Conservation (phyloP, 306 rosid genomes). For the peach (Prunus persica) region DNA sequence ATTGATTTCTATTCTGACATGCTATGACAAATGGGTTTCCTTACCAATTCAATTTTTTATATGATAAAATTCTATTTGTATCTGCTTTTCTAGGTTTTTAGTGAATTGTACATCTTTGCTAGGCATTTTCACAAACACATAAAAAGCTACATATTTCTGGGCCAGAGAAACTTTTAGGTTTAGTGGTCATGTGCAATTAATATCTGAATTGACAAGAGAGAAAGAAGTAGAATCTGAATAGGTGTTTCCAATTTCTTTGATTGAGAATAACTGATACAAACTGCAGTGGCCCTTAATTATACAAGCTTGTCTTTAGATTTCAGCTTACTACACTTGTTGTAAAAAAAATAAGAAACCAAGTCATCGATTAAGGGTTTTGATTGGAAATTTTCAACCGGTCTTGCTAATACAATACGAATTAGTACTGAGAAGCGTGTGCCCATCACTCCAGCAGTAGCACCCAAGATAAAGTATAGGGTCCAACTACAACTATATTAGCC, state of each 20-base stretch:
- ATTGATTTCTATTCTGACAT: background rate
- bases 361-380: no score
- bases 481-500: no score
- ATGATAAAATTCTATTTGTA: background rate
- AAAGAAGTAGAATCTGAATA: background rate
- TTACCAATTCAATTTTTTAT: background rate
- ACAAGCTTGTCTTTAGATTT: no score
- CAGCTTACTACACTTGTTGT: no score
- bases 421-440: no score
- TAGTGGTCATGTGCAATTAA: background rate
- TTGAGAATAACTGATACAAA: no score
- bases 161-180: background rate
- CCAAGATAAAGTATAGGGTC: no score
- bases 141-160: background rate
- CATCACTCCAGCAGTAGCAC: no score
- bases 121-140: background rate
- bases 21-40: background rate
- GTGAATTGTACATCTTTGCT: conserved; percentile 2
- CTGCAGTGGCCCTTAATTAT: no score
- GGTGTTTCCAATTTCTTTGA: background rate
- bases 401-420: no score
- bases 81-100: background rate
- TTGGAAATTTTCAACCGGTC: no score
- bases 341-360: no score
- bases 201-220: background rate